These are phyloP conservation scores for Penicillium sp. DNA, from an alignment of 2,329 filamentous ascomycete species.

Conservation along the genomic window DNA sequence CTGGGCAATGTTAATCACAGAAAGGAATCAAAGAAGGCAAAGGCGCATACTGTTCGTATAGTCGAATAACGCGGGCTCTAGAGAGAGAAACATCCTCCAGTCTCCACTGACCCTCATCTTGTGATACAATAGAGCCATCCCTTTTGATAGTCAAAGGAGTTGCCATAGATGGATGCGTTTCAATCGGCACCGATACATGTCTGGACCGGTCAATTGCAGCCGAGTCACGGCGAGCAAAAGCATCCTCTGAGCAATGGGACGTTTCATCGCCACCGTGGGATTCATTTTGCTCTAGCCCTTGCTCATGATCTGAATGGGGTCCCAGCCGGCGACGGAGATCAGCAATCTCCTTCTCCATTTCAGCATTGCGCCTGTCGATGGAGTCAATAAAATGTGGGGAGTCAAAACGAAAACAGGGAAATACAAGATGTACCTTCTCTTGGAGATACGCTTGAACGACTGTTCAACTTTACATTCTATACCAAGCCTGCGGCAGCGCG, in stretches of 20 bases:
- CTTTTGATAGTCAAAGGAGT: slow-evolving; percentile 36
- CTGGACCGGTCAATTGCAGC: slow-evolving; percentile 29
- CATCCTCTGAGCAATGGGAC: slow-evolving; percentile 38
- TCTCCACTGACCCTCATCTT: slow-evolving; percentile 46
- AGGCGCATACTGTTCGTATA: slow-evolving; percentile 44
- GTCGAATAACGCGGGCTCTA: slow-evolving; percentile 38
- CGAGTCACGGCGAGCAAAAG: slow-evolving; percentile 33
- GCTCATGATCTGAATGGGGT: slow-evolving; percentile 31
- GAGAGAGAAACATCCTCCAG: slow-evolving; percentile 49
- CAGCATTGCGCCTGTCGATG: slow-evolving; percentile 56
- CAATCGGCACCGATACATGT: slow-evolving; percentile 36
- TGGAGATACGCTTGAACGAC: slow-evolving; percentile 65
- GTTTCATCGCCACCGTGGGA: slow-evolving; percentile 31
- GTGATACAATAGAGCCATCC: slow-evolving; percentile 36
- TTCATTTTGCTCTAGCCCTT: slow-evolving; percentile 26
- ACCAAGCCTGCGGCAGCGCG: slow-evolving; percentile 60
- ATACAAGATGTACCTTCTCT: slow-evolving; percentile 45
- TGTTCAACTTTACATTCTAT: slow-evolving; percentile 65
- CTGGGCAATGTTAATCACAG: slow-evolving; percentile 43
- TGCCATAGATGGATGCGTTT: slow-evolving; percentile 32
- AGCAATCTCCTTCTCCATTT: slow-evolving; percentile 59
- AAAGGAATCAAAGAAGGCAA: not conserved
- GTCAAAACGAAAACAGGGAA: not conserved
- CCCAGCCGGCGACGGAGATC: slow-evolving; percentile 48
- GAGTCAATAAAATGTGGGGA: slow-evolving; percentile 11